phyloP scores from a whole-genome alignment of 768 basidiomycete species.

The Leccinum incarnatum region DNA sequence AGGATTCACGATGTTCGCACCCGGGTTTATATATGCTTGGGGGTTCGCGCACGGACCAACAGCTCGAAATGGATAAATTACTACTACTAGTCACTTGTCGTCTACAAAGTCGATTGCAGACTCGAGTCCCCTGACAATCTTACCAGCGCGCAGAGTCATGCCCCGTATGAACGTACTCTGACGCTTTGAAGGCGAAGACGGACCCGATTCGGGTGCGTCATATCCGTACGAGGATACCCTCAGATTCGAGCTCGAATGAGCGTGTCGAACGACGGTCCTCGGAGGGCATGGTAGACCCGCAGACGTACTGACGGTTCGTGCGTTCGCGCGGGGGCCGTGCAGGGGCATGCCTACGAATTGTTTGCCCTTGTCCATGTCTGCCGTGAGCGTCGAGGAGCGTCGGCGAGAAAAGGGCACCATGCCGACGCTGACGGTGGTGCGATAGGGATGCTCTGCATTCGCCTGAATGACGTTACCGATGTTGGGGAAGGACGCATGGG shows the following conservation, averaged over 20 bases:
- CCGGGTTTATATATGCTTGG: conserved; percentile 2
- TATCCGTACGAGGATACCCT: conserved; percentile 10
- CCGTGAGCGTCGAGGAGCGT: conserved; percentile 29
- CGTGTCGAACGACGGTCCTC: conserved; percentile 18
- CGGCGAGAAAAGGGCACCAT: conserved; percentile 6
- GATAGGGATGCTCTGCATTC: conserved; percentile 2
- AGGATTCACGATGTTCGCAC: conserved; percentile 8
- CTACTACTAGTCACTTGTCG: conserved; percentile 9
- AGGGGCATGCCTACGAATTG: neutral
- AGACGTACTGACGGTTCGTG: conserved; percentile 1
- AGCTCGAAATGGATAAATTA: conserved; percentile 5
- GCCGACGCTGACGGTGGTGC: conserved; percentile 28
- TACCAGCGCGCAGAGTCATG: conserved; percentile 34
- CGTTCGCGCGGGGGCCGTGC: neutral
- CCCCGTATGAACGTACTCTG: conserved; percentile 32
- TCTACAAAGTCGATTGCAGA: conserved; percentile 43
- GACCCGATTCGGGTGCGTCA: conserved; percentile 10
- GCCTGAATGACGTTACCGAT: conserved; percentile 21
- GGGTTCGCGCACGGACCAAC: conserved; percentile 14
- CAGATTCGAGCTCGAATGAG: conserved; percentile 28
- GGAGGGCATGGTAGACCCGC: neutral
- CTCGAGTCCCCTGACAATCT: conserved; percentile 38
- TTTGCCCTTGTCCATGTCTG: conserved; percentile 11
- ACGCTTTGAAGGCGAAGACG: conserved; percentile 24
- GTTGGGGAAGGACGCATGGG: conserved; percentile 17